Conservation (phyloP, 305 asterid genomes). For the Fraxinus baroniana region DNA sequence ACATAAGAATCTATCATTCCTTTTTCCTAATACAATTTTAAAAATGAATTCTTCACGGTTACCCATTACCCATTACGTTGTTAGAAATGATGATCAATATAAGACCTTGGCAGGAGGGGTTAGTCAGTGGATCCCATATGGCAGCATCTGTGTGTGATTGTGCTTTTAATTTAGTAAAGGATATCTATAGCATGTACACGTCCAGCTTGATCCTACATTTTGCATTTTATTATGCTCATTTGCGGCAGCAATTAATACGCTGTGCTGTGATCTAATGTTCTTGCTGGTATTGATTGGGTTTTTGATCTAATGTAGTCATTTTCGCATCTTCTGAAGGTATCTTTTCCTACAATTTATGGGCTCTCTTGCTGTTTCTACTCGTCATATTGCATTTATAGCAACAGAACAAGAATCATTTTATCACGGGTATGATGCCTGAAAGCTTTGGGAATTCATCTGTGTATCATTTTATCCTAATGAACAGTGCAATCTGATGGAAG, state of each 20-base stretch:
- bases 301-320: conserved; percentile 1
- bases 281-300: neutral
- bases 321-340: conserved; percentile 63
- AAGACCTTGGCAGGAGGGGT: neutral
- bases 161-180: neutral
- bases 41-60: neutral
- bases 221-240: neutral
- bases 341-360: conserved; percentile 42
- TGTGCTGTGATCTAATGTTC: neutral
- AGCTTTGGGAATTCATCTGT: conserved; percentile 8
- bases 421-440: neutral
- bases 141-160: neutral
- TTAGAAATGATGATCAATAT: neutral
- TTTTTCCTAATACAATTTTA: neutral
- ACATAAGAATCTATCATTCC: neutral
- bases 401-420: conserved; percentile 24
- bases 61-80: neutral
- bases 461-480: conserved; percentile 21
- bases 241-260: neutral
- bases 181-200: neutral
- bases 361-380: conserved; percentile 37
- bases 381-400: conserved; percentile 47
- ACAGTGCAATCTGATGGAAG: conserved; percentile 33
- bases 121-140: neutral
- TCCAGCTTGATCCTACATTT: neutral